Evolutionary conservation across 2,329 filamentous ascomycete genomes (phyloP).

Genomic region (Botrytis fabae): DNA sequence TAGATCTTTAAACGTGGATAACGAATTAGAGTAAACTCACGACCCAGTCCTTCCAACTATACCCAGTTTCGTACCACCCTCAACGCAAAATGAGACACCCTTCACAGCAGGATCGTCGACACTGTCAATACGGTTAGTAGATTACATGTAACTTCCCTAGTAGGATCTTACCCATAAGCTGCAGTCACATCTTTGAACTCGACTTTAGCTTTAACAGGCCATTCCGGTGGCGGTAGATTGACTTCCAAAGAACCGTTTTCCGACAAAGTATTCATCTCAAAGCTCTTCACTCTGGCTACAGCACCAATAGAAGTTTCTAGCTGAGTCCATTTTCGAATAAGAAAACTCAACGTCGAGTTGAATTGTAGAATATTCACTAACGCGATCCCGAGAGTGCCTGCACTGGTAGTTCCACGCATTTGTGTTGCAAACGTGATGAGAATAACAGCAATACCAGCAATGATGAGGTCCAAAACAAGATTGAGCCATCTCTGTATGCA

Average conservation of each 20-base stretch:
- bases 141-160: neutral
- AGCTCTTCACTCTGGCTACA: constrained; percentile 55
- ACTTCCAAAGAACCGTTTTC: constrained; percentile 41
- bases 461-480: constrained; percentile 52
- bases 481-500: constrained; percentile 59
- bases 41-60: constrained; percentile 50
- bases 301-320: constrained; percentile 60
- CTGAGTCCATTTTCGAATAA: constrained; percentile 51
- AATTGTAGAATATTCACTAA: constrained; percentile 31
- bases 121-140: constrained; percentile 16
- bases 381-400: constrained; percentile 29
- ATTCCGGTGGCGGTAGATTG: constrained; percentile 22
- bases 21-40: constrained; percentile 18
- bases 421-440: constrained; percentile 30
- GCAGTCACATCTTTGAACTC: constrained; percentile 33
- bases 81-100: constrained; percentile 45
- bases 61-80: constrained; percentile 51
- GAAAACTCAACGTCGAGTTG: constrained; percentile 23
- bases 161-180: constrained; percentile 29
- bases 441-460: constrained; percentile 32
- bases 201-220: constrained; percentile 32
- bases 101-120: constrained; percentile 32
- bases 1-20: neutral
- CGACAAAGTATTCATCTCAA: constrained; percentile 46
- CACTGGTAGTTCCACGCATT: constrained; percentile 25